Percentiles rank a stretch among this genome's conserved stretches.
Conservation (phyloP, 352 stramenopile genomes). For the Pythium grandisporangium region DNA sequence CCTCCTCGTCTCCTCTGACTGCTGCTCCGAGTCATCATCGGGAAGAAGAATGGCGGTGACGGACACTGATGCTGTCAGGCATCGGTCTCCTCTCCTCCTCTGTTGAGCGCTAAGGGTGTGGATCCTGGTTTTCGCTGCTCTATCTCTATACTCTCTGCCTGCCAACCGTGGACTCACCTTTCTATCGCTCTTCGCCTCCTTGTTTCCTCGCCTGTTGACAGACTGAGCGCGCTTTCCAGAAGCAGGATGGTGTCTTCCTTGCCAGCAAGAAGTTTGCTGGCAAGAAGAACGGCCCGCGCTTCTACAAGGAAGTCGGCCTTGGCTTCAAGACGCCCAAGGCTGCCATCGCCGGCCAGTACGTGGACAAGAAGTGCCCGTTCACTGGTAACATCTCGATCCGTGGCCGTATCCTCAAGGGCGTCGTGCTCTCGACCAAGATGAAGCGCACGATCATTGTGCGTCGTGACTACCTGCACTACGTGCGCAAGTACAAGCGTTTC, state of each 20-base stretch:
- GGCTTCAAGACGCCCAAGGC: slow-evolving; percentile 98
- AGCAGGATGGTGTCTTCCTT: slow-evolving; percentile 98
- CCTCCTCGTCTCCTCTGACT: neutral
- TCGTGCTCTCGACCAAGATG: slow-evolving; percentile 99
- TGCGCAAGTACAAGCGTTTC: slow-evolving; percentile 99
- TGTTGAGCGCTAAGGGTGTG: no score
- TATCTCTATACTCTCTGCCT: no score
- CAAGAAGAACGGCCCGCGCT: slow-evolving; percentile 95
- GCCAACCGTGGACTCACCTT: no score
- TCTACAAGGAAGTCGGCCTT: slow-evolving; percentile 96
- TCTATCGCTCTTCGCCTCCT: neutral
- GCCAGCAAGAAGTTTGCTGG: slow-evolving; percentile 93
- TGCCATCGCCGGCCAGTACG: slow-evolving; percentile 93
- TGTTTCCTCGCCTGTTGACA: no score
- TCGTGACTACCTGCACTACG: slow-evolving; percentile 99
- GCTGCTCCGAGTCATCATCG: slow-evolving; percentile 18
- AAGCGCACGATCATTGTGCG: slow-evolving; percentile 99
- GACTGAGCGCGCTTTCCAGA: slow-evolving; percentile 99
- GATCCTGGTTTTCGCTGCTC: no score
- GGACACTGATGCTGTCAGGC: no score
- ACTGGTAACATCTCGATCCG: slow-evolving; percentile 99
- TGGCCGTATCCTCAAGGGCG: slow-evolving; percentile 96
- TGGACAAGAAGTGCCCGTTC: slow-evolving; percentile 99
- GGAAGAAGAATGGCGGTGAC: neutral
- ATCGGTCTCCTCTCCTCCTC: no score